These are phyloP conservation scores for Trametopsis cervina DNA, from an alignment of 768 basidiomycete genomes.

Conservation along the genomic window DNA sequence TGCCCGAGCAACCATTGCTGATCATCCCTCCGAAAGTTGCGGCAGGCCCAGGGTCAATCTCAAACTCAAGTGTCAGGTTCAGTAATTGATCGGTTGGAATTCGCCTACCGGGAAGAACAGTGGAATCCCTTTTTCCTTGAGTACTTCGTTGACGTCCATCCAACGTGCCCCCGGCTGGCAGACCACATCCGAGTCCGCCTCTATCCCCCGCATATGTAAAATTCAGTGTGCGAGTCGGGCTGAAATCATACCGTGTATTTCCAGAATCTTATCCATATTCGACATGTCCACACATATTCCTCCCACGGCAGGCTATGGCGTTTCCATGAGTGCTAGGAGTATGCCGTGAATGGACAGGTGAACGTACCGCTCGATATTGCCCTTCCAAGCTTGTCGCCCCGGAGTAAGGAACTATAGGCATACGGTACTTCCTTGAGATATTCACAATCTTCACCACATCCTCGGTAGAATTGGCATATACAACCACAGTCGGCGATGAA, in stretches of 20 bases:
- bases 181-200: constrained; percentile 63
- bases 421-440: constrained; percentile 60
- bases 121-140: constrained; percentile 64
- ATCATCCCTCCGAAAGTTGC: constrained; percentile 88
- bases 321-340: not conserved
- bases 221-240: too few species aligned
- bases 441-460: constrained; percentile 81
- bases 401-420: constrained; percentile 77
- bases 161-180: constrained; percentile 74
- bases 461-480: constrained; percentile 59
- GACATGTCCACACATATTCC: constrained; percentile 65
- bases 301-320: constrained; percentile 26
- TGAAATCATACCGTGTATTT: constrained; percentile 43
- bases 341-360: not conserved
- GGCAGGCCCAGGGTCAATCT: constrained; percentile 71
- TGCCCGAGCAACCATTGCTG: constrained; percentile 80
- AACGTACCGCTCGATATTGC: constrained; percentile 67
- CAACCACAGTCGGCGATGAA: constrained; percentile 32
- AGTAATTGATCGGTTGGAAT: not conserved
- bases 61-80: not conserved
- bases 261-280: constrained; percentile 58
- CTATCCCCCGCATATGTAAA: constrained; percentile 35
- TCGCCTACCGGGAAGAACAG: constrained; percentile 76
- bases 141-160: constrained; percentile 68
- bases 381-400: constrained; percentile 88